These are phyloP conservation scores for Termitomyces heimii DNA, from an alignment of 768 basidiomycete species.

Conservation along the genomic window DNA sequence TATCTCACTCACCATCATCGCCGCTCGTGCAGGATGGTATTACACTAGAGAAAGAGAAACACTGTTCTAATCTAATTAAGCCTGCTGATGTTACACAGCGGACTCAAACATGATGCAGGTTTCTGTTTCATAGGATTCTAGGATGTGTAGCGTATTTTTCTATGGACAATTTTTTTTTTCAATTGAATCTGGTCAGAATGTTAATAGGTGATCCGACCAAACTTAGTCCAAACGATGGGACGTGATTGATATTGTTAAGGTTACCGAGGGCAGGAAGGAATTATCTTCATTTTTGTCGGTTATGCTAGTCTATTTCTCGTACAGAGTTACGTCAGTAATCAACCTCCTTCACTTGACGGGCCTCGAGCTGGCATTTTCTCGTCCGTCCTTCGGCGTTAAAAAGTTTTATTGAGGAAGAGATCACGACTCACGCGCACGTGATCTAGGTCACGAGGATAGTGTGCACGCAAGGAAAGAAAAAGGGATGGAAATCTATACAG, in stretches of 20 bases:
- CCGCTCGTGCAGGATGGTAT: conserved; percentile 2
- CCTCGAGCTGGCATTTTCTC: too few relatives aligned
- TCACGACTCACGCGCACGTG: too few relatives aligned
- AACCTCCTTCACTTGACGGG: too few relatives aligned
- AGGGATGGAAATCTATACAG: too few relatives aligned
- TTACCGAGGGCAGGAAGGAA: not conserved
- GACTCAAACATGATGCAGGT: conserved; percentile 27
- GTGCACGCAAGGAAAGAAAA: too few relatives aligned
- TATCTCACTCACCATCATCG: conserved; percentile 1
- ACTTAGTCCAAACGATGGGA: not conserved
- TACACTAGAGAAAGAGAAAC: not conserved
- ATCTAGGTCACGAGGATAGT: too few relatives aligned
- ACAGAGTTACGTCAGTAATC: too few relatives aligned
- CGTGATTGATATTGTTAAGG: not conserved
- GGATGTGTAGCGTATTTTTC: conserved; percentile 1
- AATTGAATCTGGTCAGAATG: not conserved
- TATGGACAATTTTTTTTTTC: not conserved
- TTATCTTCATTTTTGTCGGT: too few relatives aligned
- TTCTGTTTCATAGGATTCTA: conserved; percentile 15
- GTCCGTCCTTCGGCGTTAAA: too few relatives aligned
- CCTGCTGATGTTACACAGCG: conserved; percentile 13
- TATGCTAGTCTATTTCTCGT: too few relatives aligned
- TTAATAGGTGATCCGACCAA: not conserved
- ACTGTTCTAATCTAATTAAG: conserved; percentile 14
- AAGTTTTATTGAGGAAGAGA: too few relatives aligned